Base-by-base conservation (phyloP, 2,329 filamentous ascomycete species). In the Aspergillus pseudotamarii region DNA sequence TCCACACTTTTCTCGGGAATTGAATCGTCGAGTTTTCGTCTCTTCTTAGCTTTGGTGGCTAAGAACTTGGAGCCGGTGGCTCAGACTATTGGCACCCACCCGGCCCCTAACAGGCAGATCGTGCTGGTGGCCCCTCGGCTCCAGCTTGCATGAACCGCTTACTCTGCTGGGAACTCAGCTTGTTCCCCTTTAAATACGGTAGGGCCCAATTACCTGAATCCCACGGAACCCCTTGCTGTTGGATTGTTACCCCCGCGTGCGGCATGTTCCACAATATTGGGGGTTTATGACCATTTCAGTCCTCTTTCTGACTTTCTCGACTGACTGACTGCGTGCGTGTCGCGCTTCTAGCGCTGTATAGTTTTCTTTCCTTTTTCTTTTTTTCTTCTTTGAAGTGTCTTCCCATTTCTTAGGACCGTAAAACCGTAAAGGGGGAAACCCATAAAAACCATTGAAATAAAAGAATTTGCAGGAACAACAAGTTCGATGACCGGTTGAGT, bases 201-300 rank as follows among this genome's bases (percentile, higher is more conserved):
- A 51, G 58, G 58, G 14, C n/a, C 41, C 21, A 32, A 53, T 41
- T 23, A 46, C 51, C 30, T 36, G 16, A 55, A 50, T 55, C 55
- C 30, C 48, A 53, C 64, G 65, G 51, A 66, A 66, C 67, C 73
- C 73, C 72, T 75, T 76, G 63, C 72, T 71, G 69, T 62, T 38
- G 51, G n/a, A 36, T 38, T 36, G 51, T 30, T 58, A 54, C 56
- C 62, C 68, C 71, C 72, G 72, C 70, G 72, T 74, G 72, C 70
- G 67, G 70, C 62, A 72, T 71, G 73, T 75, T 70, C 70, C 68
- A 75, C 70, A 66, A 63, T 38, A 48, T 57, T 60, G 56, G 26
- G 26, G 48, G 32, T 54, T 66, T 34, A 38, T 64, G 36, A 10
- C 28, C 45, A 48, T 53, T 34, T 12, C 50, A 48, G 45, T 56